Base-by-base conservation (phyloP, 192 early-diverging fungal genomes). In the Coemansia sp. region DNA sequence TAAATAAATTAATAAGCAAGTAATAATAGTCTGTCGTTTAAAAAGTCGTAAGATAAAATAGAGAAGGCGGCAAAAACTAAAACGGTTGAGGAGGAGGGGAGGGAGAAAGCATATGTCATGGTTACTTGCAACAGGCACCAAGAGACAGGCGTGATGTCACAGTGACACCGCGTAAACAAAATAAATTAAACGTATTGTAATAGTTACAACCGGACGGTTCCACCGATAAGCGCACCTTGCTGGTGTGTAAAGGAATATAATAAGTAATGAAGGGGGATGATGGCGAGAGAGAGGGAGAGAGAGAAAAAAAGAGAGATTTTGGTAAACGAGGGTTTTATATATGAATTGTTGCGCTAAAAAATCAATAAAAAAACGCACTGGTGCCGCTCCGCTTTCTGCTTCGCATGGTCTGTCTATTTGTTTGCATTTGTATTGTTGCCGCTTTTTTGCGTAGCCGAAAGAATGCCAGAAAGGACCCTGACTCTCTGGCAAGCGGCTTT, bases 191-290 rank as follows among this genome's bases (percentile, higher is more conserved):
- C 4, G 36, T 38, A 63, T 15, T 58, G 6, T 43, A 57, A 63
- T 51, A 60, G 59, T 48, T 38, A 51, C 23, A 56, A 53, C 3
- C 39, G 39, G 2, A 6, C 21, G 51, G 15, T 53, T 12, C 51
- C 7, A 23, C 51, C 4, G 24, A 14, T 53, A 26, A 23, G 8
- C 14, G 51, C 51, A 14, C 23, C 51, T 14, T 53, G 51, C 15
- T 53, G 23, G 5, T 24, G 24, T 53, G 23, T 53, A 53, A 23
- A 24, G 6, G 44, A 41, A 63, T 39, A 10, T 23, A 56, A 39
- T 62, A 62, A 58, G 24, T 51, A 43, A 20, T 41, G 26, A 63
- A 63, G 61, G 60, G 21, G 21, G 26, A 63, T 66, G 61, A 61
- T 23, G 21, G 23, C 30, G 48, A 18, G 15, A 71, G 33, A 20